Conservation (phyloP, 768 basidiomycete genomes). For the Termitomyces sp. region DNA sequence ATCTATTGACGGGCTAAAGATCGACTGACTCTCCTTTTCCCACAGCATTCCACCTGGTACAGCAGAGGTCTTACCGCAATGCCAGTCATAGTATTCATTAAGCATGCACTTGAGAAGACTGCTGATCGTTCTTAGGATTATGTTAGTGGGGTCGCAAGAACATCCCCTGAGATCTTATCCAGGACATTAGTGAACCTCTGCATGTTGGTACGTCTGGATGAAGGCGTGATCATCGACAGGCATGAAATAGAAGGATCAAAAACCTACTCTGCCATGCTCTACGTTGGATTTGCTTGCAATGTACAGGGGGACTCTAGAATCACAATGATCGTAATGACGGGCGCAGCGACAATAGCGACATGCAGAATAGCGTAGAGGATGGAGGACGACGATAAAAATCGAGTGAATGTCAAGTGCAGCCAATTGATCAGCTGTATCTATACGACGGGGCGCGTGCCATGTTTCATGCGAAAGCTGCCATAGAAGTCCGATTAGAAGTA, state of each 20-base stretch:
- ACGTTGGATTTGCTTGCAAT: conserved; percentile 24
- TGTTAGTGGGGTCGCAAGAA: conserved; percentile 2
- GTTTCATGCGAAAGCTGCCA: background rate
- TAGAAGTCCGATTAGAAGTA: background rate
- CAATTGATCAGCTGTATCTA: background rate
- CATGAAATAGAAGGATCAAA: conserved; percentile 4
- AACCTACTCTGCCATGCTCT: conserved; percentile 16
- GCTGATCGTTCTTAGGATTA: conserved; percentile 18
- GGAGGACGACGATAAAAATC: background rate
- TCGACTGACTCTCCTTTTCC: conserved; percentile 3
- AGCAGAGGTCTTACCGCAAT: conserved; percentile 29
- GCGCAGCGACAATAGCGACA: background rate
- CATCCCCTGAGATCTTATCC: background rate
- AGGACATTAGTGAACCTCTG: background rate
- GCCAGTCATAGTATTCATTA: conserved; percentile 16
- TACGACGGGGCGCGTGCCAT: background rate
- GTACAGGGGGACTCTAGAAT: conserved; percentile 16
- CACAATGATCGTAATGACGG: conserved; percentile 12
- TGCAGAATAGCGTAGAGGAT: background rate
- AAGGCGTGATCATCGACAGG: background rate
- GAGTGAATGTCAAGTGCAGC: background rate
- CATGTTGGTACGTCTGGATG: background rate
- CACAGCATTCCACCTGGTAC: conserved; percentile 38
- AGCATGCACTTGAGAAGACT: background rate
- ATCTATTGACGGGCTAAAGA: background rate